Evolutionary conservation across 768 basidiomycete genomes (phyloP).

Genomic region (Collybia sordida): DNA sequence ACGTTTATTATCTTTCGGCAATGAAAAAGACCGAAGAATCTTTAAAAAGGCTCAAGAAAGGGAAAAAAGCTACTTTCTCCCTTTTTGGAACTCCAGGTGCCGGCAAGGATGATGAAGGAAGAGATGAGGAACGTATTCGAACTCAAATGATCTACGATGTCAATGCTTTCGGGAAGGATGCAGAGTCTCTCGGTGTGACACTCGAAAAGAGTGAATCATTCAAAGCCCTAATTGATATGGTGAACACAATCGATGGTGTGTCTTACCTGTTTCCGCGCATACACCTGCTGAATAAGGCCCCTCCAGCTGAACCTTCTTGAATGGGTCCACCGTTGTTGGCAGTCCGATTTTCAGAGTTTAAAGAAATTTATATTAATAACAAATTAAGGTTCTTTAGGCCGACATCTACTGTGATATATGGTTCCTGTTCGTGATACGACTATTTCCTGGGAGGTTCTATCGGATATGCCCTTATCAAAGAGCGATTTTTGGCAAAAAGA

Average conservation of each 20-base stretch:
- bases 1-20: conserved; percentile 72
- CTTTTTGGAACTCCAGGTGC: conserved; percentile 62
- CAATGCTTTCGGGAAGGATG: conserved; percentile 80
- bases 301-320: neutral
- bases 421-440: conserved; percentile 58
- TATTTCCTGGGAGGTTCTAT: conserved; percentile 23
- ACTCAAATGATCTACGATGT: conserved; percentile 85
- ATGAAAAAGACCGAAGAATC: conserved; percentile 95
- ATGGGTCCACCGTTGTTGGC: neutral
- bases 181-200: conserved; percentile 65
- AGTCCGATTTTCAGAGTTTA: neutral
- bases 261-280: neutral
- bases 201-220: conserved; percentile 52
- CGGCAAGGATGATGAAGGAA: conserved; percentile 63
- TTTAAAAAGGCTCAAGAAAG: conserved; percentile 81
- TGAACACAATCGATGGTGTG: conserved; percentile 42
- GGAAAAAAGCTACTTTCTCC: conserved; percentile 76
- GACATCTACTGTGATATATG: conserved; percentile 54
- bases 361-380: neutral
- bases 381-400: conserved; percentile 18
- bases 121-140: conserved; percentile 88
- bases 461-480: conserved; percentile 11
- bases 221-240: conserved; percentile 56
- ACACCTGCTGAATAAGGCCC: neutral
- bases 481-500: conserved; percentile 52